These are phyloP conservation scores for Climacium dendroides DNA, from an alignment of 225 moss, liverwort and hornwort species.

Conservation along the genomic window DNA sequence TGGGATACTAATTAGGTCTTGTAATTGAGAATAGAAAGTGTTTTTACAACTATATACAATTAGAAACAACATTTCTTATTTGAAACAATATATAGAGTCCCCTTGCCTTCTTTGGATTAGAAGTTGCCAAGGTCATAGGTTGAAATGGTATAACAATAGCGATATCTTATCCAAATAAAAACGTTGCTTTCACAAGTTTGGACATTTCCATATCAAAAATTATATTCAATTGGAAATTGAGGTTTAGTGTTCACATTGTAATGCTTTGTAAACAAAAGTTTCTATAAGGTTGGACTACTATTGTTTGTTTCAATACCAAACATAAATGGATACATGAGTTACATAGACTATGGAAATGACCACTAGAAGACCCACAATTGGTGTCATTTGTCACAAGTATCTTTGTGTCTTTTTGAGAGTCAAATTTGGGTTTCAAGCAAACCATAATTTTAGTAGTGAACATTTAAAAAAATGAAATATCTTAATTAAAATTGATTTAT, in stretches of 20 bases:
- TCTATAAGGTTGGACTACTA: not conserved
- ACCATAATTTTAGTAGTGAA: not conserved
- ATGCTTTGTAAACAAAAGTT: not conserved
- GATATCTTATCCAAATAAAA: no score
- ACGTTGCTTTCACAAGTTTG: not conserved
- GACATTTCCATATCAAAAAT: not conserved
- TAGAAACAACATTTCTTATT: no score
- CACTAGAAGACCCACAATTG: not conserved
- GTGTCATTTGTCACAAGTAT: not conserved
- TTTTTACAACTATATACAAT: no score
- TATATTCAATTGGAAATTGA: not conserved
- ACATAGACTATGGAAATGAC: not conserved
- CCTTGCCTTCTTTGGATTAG: no score
- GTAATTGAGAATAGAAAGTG: fast-evolving
- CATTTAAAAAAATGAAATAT: no score
- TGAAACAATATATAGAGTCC: fast-evolving
- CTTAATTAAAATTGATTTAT: not conserved
- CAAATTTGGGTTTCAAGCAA: not conserved
- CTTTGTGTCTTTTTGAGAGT: no score
- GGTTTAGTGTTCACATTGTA: not conserved
- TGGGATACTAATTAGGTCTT: fast-evolving
- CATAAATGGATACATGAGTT: not conserved
- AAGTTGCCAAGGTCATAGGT: fast-evolving
- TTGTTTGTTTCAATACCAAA: not conserved
- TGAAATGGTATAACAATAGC: no score